phyloP scores from a whole-genome alignment of 306 rosid species.

The Lathyrus aphaca region DNA sequence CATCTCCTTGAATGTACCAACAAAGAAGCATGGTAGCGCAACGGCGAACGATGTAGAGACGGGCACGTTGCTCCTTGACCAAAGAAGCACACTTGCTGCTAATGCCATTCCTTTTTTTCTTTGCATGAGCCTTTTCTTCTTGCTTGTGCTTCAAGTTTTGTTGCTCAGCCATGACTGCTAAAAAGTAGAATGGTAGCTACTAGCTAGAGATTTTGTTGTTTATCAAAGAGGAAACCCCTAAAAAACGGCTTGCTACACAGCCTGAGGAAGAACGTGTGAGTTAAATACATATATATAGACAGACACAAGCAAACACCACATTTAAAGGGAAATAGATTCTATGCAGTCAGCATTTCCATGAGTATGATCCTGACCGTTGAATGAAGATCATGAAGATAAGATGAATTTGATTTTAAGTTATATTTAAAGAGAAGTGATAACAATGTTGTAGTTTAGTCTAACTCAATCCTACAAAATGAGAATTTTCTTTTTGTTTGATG shows the following conservation, averaged over 20 bases:
- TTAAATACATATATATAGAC: conserved; percentile 9
- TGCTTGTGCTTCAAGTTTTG: conserved; percentile 48
- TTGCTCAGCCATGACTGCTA: conserved; percentile 48
- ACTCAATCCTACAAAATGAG: too few species aligned
- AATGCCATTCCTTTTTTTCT: conserved; percentile 57
- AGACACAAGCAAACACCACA: conserved; percentile 19
- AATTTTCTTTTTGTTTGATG: too few species aligned
- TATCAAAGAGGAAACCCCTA: conserved; percentile 18
- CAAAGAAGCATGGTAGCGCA: conserved; percentile 98
- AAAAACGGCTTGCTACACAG: conserved; percentile 33
- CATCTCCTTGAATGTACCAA: conserved; percentile 94
- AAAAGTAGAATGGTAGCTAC: conserved; percentile 19
- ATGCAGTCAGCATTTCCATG: not conserved
- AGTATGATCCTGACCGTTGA: not conserved
- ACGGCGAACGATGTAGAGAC: conserved; percentile 82
- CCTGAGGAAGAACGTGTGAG: conserved; percentile 39
- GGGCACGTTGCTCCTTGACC: conserved; percentile 87
- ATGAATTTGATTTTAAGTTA: not conserved
- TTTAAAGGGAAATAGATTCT: not conserved
- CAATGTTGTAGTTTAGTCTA: not conserved
- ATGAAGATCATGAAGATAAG: not conserved
- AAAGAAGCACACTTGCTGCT: conserved; percentile 71
- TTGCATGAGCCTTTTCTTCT: conserved; percentile 36
- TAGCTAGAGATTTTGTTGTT: not conserved
- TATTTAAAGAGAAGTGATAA: not conserved